Percentiles rank a stretch among this genome's conserved stretches.
phyloP scores from a whole-genome alignment of 2,329 filamentous ascomycete species.

The Sporothrix brunneoviolacea region DNA sequence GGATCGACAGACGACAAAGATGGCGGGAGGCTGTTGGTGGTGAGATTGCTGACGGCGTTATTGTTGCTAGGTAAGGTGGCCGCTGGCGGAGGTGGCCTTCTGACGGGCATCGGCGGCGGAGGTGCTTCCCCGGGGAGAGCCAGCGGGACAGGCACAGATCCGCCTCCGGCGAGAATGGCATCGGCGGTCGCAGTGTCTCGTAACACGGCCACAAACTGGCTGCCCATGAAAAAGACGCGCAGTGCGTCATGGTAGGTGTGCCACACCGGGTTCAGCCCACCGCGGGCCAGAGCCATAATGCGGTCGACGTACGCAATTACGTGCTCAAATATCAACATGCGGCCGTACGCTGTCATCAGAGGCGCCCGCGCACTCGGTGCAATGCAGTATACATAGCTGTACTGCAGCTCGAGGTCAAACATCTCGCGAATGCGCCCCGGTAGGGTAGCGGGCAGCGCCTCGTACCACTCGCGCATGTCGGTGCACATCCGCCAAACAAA shows the following conservation, averaged over 20 bases:
- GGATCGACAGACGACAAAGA: conserved; percentile 1
- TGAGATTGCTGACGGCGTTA: too few species aligned
- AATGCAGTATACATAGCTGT: conserved; percentile 85
- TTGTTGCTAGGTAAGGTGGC: too few species aligned
- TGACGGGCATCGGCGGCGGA: conserved; percentile 47
- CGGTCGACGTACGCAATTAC: conserved; percentile 73
- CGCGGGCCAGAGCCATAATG: conserved; percentile 61
- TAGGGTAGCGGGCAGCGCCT: conserved; percentile 62
- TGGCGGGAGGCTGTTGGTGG: background rate
- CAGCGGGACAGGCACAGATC: conserved; percentile 37
- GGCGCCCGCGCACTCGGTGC: conserved; percentile 72
- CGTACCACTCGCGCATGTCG: conserved; percentile 74
- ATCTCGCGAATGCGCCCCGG: conserved; percentile 62
- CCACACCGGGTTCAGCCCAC: conserved; percentile 54
- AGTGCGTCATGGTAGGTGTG: conserved; percentile 85
- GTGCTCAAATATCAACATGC: conserved; percentile 78
- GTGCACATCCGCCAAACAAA: conserved; percentile 72
- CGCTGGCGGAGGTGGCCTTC: conserved; percentile 17
- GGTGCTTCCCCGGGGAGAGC: conserved; percentile 40
- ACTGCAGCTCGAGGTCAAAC: conserved; percentile 82
- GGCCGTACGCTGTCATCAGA: conserved; percentile 66
- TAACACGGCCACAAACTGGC: conserved; percentile 56
- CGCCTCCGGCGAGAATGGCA: conserved; percentile 43
- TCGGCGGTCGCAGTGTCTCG: conserved; percentile 44
- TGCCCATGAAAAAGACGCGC: conserved; percentile 69